These are phyloP conservation scores for Lentinus tigrinus DNA, from an alignment of 768 basidiomycete genomes.

Conservation along the genomic window DNA sequence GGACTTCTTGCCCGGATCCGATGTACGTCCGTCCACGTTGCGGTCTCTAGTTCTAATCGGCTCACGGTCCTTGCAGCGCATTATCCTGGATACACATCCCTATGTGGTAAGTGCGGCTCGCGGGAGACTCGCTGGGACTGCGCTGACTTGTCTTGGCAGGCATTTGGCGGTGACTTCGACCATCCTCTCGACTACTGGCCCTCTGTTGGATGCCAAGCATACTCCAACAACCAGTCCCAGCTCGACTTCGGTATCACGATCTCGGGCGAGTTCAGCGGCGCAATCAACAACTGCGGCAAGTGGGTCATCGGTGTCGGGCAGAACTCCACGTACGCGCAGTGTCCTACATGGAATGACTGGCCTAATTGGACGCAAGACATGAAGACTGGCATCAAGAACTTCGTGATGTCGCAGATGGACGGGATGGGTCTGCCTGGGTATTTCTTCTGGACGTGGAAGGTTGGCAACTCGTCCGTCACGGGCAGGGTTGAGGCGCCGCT, in stretches of 20 bases:
- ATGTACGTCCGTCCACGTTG: constrained; percentile 26
- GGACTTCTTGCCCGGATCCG: constrained; percentile 39
- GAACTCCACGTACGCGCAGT: constrained; percentile 27
- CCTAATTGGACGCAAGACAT: constrained; percentile 49
- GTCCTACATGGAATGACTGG: constrained; percentile 46
- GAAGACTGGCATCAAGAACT: constrained; percentile 51
- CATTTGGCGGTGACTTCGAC: constrained; percentile 26
- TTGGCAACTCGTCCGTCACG: constrained; percentile 55
- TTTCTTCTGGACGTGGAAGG: constrained; percentile 85
- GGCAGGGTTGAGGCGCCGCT: constrained; percentile 51
- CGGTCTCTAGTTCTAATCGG: not conserved
- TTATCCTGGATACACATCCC: constrained; percentile 52
- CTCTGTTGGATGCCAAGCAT: constrained; percentile 23
- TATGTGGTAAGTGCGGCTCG: constrained; percentile 35
- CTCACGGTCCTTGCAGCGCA: constrained; percentile 24
- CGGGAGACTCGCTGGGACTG: not conserved
- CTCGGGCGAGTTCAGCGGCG: constrained; percentile 76
- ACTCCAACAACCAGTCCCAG: constrained; percentile 32
- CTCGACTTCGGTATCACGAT: constrained; percentile 65
- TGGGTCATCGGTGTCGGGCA: constrained; percentile 38
- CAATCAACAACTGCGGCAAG: constrained; percentile 64
- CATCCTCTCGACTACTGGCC: constrained; percentile 27
- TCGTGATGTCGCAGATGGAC: constrained; percentile 62
- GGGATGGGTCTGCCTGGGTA: constrained; percentile 53
- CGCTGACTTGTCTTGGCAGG: constrained; percentile 3